Conservation (phyloP, 2,329 filamentous ascomycete genomes). For the Helotiales sp. region DNA sequence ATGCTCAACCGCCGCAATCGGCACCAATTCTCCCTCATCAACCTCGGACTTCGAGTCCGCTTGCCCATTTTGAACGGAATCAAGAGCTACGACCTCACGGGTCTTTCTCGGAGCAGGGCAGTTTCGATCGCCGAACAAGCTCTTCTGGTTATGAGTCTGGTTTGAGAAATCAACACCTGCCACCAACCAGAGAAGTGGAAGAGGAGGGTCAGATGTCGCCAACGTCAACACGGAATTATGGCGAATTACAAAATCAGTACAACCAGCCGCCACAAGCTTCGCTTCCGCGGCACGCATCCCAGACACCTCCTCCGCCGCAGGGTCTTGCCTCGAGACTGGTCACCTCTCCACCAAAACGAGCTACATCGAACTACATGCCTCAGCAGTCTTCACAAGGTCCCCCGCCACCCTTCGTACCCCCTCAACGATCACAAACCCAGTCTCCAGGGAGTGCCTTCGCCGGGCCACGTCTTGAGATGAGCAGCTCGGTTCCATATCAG, state of each 20-base stretch:
- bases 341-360: slow-evolving; percentile 62
- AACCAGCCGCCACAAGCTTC: slow-evolving; percentile 41
- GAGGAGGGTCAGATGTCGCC: slow-evolving; percentile 54
- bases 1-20: slow-evolving; percentile 49
- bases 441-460: slow-evolving; percentile 62
- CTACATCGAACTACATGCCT: slow-evolving; percentile 57
- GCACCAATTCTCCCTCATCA: slow-evolving; percentile 57
- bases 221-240: slow-evolving; percentile 34
- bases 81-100: slow-evolving; percentile 34
- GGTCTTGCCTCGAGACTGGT: slow-evolving; percentile 48
- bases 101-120: slow-evolving; percentile 45
- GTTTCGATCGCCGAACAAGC: slow-evolving; percentile 55
- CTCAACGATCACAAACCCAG: slow-evolving; percentile 65
- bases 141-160: slow-evolving; percentile 60
- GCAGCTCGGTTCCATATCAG: slow-evolving; percentile 48
- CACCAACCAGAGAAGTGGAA: slow-evolving; percentile 66
- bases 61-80: slow-evolving; percentile 65
- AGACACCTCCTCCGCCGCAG: slow-evolving; percentile 56
- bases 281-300: slow-evolving; percentile 45
- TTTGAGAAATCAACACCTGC: slow-evolving; percentile 56
- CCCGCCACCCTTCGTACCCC: slow-evolving; percentile 52
- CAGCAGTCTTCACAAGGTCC: slow-evolving; percentile 31
- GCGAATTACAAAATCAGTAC: slow-evolving; percentile 28
- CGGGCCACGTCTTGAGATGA: slow-evolving; percentile 49
- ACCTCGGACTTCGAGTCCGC: slow-evolving; percentile 68